phyloP scores from a whole-genome alignment of 2,329 filamentous ascomycete species.

The Paecilomyces dactylethromorphus region DNA sequence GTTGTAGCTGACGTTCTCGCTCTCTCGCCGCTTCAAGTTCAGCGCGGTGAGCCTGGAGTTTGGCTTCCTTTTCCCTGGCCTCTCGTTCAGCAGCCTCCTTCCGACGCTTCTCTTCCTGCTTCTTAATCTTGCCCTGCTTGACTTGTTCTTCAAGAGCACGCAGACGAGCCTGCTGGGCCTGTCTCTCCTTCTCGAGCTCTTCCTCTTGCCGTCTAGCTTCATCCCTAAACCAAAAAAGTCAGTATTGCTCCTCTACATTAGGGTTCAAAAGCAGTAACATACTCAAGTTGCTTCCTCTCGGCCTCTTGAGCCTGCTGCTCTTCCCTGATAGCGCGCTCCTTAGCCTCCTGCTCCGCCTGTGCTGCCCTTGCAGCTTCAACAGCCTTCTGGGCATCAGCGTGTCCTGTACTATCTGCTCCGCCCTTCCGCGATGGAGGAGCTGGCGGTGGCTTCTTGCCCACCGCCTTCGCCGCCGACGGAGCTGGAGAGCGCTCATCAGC shows the following conservation, averaged over 20 bases:
- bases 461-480: slow-evolving; percentile 48
- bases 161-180: slow-evolving; percentile 74
- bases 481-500: slow-evolving; percentile 67
- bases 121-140: slow-evolving; percentile 85
- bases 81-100: slow-evolving; percentile 84
- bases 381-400: slow-evolving; percentile 52
- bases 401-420: slow-evolving; percentile 46
- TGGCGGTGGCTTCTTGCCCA: slow-evolving; percentile 66
- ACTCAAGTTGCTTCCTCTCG: slow-evolving; percentile 74
- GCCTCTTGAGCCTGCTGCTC: slow-evolving; percentile 71
- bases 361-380: slow-evolving; percentile 55
- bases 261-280: slow-evolving; percentile 41
- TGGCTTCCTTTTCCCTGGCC: slow-evolving; percentile 79
- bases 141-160: slow-evolving; percentile 92
- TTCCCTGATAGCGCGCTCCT: slow-evolving; percentile 52
- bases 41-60: slow-evolving; percentile 74
- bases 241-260: slow-evolving; percentile 9
- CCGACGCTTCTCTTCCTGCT: slow-evolving; percentile 88
- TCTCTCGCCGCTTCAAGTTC: slow-evolving; percentile 90
- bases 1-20: slow-evolving; percentile 80
- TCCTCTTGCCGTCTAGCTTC: slow-evolving; percentile 70
- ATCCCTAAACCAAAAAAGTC: slow-evolving; percentile 47
- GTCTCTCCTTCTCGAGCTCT: slow-evolving; percentile 71
- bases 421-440: slow-evolving; percentile 66
- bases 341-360: slow-evolving; percentile 42